Base-by-base conservation (phyloP, 1,139 yeast genomes). In the Wickerhamiella pararugosa region DNA sequence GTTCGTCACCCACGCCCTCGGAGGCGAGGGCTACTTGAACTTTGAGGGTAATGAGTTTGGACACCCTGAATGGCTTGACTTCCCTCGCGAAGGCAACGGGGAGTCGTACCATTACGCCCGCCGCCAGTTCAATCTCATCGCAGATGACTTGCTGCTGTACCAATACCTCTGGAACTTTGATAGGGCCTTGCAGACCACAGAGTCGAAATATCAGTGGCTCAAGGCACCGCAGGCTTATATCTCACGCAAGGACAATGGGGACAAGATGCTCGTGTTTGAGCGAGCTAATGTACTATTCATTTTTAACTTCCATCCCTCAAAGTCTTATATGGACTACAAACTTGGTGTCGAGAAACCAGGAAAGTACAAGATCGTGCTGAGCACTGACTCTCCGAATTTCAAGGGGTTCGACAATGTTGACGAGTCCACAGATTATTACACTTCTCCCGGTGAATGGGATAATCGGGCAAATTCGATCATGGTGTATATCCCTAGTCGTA, bases 11-110 rank as follows among this genome's bases (percentile, higher is more conserved):
- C 90, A 83, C 56, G 66, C 90, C 0, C 67, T 90, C 26, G 97
- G 97, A 40, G 98, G 98, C 45, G 97, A 90, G 61, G 96, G 94
- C 0, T 90, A 87, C 58, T 71, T 90, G 55, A 87, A 86, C 58
- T 90, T 90, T 57, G 97, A 87, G 66, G 98, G 98, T 45, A 90
- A 90, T 57, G 98, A 90, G 63, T 90, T 90, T 65, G 98, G 98
- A 10, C 98, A 90, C 56, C 98, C 98, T 2, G 98, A 90, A 60
- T 90, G 98, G 98, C 71, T 90, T 40, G 98, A 90, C 61, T 90
- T 90, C 69, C 98, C 98, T 8, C 75, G 96, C 52, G 79, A 51
- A 34, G 96, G 95, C 37, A 90, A 90, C 60, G 70, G 71, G 32
- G 87, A 86, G 60, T 79, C 93, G 21, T 90, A 82, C 63, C 92